Conservation (phyloP, 2,329 filamentous ascomycete genomes). For the Fusarium denticulatum region DNA sequence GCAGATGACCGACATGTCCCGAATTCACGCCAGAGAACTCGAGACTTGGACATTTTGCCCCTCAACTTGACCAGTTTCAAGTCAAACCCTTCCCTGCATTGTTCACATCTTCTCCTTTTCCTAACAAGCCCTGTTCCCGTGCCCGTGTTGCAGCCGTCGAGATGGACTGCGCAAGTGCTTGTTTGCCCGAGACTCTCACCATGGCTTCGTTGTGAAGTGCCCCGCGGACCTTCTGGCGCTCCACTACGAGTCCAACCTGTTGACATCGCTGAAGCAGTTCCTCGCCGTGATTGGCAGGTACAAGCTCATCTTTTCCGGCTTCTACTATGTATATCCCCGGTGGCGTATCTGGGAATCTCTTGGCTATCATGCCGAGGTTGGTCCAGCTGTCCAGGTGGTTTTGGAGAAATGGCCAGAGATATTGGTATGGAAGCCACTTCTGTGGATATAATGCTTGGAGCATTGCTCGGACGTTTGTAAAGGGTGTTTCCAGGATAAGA, state of each 20-base stretch:
- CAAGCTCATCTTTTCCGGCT: conserved; percentile 68
- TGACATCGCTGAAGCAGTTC: conserved; percentile 58
- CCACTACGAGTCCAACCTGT: conserved; percentile 58
- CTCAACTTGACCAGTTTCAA: conserved; percentile 22
- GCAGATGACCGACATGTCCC: conserved; percentile 40
- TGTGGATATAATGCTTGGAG: conserved; percentile 78
- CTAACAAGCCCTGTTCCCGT: conserved; percentile 7
- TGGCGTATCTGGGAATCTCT: conserved; percentile 28
- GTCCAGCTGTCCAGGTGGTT: conserved; percentile 67
- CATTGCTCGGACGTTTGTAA: conserved; percentile 76
- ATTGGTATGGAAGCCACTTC: conserved; percentile 80
- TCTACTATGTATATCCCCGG: conserved; percentile 62
- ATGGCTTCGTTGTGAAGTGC: conserved; percentile 69
- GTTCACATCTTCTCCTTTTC: conserved; percentile 1
- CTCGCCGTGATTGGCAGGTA: conserved; percentile 61
- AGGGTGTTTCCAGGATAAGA: conserved; percentile 80
- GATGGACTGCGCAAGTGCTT: conserved; percentile 43
- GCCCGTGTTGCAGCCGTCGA: conserved; percentile 36
- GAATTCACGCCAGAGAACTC: conserved; percentile 40
- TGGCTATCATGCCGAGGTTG: conserved; percentile 58
- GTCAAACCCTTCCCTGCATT: conserved; percentile 2
- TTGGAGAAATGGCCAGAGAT: conserved; percentile 78
- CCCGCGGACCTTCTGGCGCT: conserved; percentile 55
- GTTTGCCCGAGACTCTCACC: conserved; percentile 49
- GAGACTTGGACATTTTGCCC: conserved; percentile 14